A percentile compares a stretch with the other conserved stretches of the same genome.
Evolutionary conservation across 768 basidiomycete species (phyloP).

Genomic region (Naganishia antarctica): DNA sequence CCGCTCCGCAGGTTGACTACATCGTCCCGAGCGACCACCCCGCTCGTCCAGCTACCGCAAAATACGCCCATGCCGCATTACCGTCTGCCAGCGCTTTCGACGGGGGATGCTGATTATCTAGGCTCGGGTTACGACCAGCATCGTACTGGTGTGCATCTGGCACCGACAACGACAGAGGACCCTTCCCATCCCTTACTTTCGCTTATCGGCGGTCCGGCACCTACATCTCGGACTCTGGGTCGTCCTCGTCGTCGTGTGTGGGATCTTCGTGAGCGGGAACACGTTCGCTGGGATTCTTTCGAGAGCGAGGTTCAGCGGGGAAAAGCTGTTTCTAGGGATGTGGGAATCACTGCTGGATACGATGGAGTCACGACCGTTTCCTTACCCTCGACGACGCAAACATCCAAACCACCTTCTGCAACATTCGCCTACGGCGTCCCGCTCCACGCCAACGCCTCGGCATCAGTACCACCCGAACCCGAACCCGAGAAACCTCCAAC

Average conservation of each 20-base stretch:
- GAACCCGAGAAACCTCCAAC: neutral
- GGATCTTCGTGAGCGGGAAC: neutral
- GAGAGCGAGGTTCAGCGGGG: no score
- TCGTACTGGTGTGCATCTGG: neutral
- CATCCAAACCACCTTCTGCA: no score
- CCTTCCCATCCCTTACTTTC: neutral
- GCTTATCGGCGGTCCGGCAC: neutral
- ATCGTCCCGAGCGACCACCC: neutral
- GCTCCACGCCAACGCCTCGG: neutral
- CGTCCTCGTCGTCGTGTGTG: neutral
- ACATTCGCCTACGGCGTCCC: neutral
- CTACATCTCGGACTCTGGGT: neutral
- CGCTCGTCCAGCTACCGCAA: neutral
- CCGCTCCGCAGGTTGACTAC: neutral
- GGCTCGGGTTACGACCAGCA: constrained; percentile 10
- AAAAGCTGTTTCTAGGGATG: no score
- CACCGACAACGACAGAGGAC: neutral
- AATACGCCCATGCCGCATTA: neutral
- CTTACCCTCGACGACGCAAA: no score
- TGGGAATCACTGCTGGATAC: no score
- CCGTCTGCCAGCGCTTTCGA: neutral
- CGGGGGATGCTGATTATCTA: neutral
- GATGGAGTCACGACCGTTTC: no score
- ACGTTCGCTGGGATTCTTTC: neutral
- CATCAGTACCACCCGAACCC: neutral